Evolutionary conservation across 345 rosid genomes (phyloP).

Genomic region (Geranium brycei): DNA sequence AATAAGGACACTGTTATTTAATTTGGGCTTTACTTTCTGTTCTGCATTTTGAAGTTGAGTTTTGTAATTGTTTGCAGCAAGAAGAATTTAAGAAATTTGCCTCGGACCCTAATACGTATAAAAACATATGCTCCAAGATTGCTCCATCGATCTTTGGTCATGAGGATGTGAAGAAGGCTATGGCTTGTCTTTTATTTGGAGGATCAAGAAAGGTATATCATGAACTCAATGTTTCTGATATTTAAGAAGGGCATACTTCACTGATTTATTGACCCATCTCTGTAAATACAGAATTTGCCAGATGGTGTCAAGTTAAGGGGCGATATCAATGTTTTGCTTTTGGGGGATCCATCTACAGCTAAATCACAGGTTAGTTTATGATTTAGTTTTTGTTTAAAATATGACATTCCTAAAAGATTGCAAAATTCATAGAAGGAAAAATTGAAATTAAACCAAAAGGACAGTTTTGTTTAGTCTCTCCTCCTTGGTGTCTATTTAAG

Average conservation of each 20-base stretch:
- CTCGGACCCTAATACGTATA: constrained; percentile 42
- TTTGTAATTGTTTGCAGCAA: constrained; percentile 26
- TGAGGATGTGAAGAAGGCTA: constrained; percentile 77
- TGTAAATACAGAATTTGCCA: constrained; percentile 45
- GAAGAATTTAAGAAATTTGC: constrained; percentile 89
- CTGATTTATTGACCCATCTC: constrained; percentile 6
- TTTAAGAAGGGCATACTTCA: neutral
- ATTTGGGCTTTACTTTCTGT: too few relatives aligned
- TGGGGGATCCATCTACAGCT: constrained; percentile 96
- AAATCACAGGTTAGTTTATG: constrained; percentile 65
- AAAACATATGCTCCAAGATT: constrained; percentile 59
- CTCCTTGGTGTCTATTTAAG: neutral
- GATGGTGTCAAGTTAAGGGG: constrained; percentile 95
- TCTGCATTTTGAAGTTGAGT: neutral
- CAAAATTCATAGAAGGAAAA: neutral
- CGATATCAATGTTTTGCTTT: constrained; percentile 82
- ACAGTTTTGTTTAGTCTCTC: neutral
- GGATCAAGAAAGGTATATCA: constrained; percentile 73
- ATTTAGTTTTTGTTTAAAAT: neutral
- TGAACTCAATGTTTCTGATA: neutral
- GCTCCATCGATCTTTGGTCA: constrained; percentile 95
- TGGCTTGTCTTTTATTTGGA: constrained; percentile 90
- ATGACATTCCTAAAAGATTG: too few relatives aligned
- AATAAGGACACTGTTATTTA: neutral
- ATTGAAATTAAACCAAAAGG: neutral